phyloP scores from a whole-genome alignment of 108 stramenopile genomes.

The Pseudonitzschia delicatissima region DNA sequence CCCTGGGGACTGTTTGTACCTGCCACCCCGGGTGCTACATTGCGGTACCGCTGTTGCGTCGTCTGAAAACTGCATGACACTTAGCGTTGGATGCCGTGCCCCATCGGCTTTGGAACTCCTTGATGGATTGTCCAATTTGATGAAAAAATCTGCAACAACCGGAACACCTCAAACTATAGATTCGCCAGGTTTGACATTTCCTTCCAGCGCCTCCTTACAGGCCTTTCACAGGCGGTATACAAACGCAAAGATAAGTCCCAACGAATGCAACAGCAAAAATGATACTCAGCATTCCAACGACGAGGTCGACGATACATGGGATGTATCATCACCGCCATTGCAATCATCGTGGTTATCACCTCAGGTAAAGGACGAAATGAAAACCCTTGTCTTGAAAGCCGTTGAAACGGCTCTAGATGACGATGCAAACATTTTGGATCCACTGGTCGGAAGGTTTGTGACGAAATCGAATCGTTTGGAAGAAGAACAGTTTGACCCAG shows the following conservation, averaged over 20 bases:
- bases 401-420: slow-evolving; percentile 40
- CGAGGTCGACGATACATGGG: slow-evolving; percentile 2
- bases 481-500: slow-evolving; percentile 14
- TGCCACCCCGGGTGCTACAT: slow-evolving; percentile 90
- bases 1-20: slow-evolving; percentile 89
- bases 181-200: not conserved
- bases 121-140: slow-evolving; percentile 53
- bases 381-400: slow-evolving; percentile 53
- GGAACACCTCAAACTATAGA: slow-evolving; percentile 21
- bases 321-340: not conserved
- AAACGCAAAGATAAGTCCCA: slow-evolving; percentile 38
- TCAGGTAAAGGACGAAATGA: slow-evolving; percentile 53
- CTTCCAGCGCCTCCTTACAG: not conserved
- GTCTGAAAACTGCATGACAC: slow-evolving; percentile 72
- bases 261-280: slow-evolving; percentile 1
- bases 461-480: slow-evolving; percentile 54
- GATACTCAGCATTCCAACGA: not conserved
- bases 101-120: slow-evolving; percentile 78
- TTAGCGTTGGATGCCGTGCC: slow-evolving; percentile 83
- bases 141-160: slow-evolving; percentile 31
- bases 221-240: slow-evolving; percentile 35
- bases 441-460: slow-evolving; percentile 61
- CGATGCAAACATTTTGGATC: slow-evolving; percentile 66
- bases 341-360: slow-evolving; percentile 25
- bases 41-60: slow-evolving; percentile 73